These are phyloP conservation scores for Phytophthora brassicae DNA, from an alignment of 352 stramenopile genomes.

Conservation along the genomic window DNA sequence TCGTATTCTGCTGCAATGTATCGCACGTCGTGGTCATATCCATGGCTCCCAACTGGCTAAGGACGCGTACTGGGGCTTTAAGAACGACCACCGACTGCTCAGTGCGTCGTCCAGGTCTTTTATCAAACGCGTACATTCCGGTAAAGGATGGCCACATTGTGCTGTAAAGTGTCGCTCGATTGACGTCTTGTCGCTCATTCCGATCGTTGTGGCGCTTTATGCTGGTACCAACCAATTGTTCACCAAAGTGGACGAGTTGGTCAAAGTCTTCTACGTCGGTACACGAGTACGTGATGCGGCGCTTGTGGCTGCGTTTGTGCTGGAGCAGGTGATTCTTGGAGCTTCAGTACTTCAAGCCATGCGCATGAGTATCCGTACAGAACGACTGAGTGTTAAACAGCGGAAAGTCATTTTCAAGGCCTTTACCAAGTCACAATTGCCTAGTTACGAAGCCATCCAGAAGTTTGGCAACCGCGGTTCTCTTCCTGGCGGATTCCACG, in stretches of 20 bases:
- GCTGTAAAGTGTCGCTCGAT: slow-evolving; percentile 81
- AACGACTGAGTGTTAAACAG: slow-evolving; percentile 78
- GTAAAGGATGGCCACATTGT: slow-evolving; percentile 72
- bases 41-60: slow-evolving; percentile 75
- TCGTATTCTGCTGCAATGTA: slow-evolving; percentile 72
- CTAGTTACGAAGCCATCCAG: slow-evolving; percentile 81
- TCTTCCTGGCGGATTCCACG: slow-evolving; percentile 66
- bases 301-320: slow-evolving; percentile 71
- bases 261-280: slow-evolving; percentile 80
- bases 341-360: slow-evolving; percentile 78
- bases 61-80: slow-evolving; percentile 82
- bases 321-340: slow-evolving; percentile 80
- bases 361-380: slow-evolving; percentile 83
- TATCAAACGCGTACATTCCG: slow-evolving; percentile 73
- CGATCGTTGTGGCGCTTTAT: slow-evolving; percentile 76
- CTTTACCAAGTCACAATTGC: slow-evolving; percentile 81
- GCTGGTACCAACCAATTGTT: slow-evolving; percentile 79
- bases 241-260: slow-evolving; percentile 77
- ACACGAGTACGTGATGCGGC: slow-evolving; percentile 69
- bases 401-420: slow-evolving; percentile 86
- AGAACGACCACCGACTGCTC: slow-evolving; percentile 75
- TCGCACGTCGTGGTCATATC: slow-evolving; percentile 68
- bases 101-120: slow-evolving; percentile 71
- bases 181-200: slow-evolving; percentile 74
- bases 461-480: slow-evolving; percentile 82